Base-by-base conservation (phyloP, 306 rosid species). In the Gastrolobium bilobum region DNA sequence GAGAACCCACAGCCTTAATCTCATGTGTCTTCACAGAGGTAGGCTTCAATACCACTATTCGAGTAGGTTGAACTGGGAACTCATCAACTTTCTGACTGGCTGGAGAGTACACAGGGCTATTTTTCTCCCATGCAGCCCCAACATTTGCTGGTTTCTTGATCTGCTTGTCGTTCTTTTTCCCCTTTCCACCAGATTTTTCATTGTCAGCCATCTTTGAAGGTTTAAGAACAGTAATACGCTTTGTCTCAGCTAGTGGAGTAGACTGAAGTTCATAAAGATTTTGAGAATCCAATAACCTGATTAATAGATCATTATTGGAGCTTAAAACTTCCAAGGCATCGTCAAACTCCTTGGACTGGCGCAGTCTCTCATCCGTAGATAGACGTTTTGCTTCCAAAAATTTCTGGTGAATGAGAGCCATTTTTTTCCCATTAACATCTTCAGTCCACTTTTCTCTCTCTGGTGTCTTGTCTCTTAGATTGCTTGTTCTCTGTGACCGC, bases 31-130 rank as follows among this genome's bases (percentile, higher is more conserved):
- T 90, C 73, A 87, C 96, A 57, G 91, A 74, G 84, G 90, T 93
- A 69, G 99, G 99, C 82, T 91, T 96, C 90, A 96, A 82, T 72
- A 96, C 96, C 82, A 96, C 98, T 77, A 96, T 96, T 57, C 98
- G 96, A 79, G 99, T 96, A 72, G 94, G 94, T 77, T 87, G 99
- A 74, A 68, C 90, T 26, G 92, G 82, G 83, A 82, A 76, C 66
- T 90, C 93, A 8, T 86, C 96, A 75, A 79, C 84, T 78, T 85
- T 89, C 78, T 81, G 89, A 82, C 74, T 78, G 59, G 78, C 67
- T 30, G 91, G 87, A 65, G 88, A 72, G 73, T 80, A 79, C 82
- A 76, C 86, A 65, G 73, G 75, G 66, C 87, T 85, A 73, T 50
- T 79, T 66, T 84, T 84, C 76, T 87, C 93, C 91, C 87, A 74